Base-by-base conservation (phyloP, 805 yeast species). In the Groenewaldozyma tartarivorans region DNA sequence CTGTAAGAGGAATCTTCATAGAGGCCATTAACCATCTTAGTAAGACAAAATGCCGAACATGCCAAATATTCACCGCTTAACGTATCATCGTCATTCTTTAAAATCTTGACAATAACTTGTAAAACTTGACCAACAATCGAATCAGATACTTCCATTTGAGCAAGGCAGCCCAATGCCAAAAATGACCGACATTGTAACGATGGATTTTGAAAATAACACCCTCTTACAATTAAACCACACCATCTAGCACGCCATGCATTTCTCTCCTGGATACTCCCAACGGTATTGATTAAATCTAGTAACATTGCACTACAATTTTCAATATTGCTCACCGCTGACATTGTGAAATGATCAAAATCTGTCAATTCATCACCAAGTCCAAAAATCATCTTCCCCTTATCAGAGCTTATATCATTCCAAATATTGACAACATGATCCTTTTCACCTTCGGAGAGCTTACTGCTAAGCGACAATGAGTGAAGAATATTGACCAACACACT, bases 81-180 rank as follows among this genome's bases (percentile, higher is more conserved):
- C 1, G 31, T 38, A 9, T 43, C 49, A 9, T 17, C 15, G 13
- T 33, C 36, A 11, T 19, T 20, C 18, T n/a, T 15, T n/a, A 33
- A 27, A 30, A 19, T 4, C 6, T 7, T 22, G 7, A 19, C 31
- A 36, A 50, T 41, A 16, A 51, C 44, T 20, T 38, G 34, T 26
- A 55, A 41, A 9, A 71, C 57, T 27, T 61, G 63, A 41, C 63
- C 53, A 32, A 71, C 73, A 49, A 64, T 53, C n/a, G 67, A 64
- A 50, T 79, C 83, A 38, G 75, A 74, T 20, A 81, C 72, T 20
- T 85, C 86, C 9, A 67, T 61, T 45, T 73, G 74, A 0, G 84
- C 71, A 34, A 85, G 57, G 29, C 80, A 74, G 31, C 95, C 92
- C 15, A 83, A 67, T 4, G 82, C 71, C 47, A 83, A 66, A 29